These are phyloP conservation scores for Penicillium sp. DNA, from an alignment of 2,329 filamentous ascomycete species.

Conservation along the genomic window DNA sequence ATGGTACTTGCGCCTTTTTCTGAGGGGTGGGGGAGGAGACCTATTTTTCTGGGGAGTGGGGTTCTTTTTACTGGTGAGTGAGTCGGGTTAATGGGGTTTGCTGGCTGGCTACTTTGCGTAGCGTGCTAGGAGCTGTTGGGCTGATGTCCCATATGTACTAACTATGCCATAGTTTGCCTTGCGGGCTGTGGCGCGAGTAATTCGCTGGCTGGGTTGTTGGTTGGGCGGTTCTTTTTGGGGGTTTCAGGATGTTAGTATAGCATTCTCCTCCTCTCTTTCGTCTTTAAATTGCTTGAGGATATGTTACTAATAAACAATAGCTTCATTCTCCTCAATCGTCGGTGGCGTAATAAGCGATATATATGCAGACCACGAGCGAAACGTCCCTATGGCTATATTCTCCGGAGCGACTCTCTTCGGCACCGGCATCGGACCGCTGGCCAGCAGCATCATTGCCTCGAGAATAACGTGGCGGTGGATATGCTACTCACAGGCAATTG, in stretches of 20 bases:
- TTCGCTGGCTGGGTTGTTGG: background rate
- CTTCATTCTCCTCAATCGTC: constrained; percentile 78
- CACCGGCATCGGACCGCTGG: constrained; percentile 77
- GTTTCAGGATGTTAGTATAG: background rate
- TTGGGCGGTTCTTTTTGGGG: background rate
- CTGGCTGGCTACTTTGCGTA: background rate
- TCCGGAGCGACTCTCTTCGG: constrained; percentile 76
- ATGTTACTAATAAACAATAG: background rate
- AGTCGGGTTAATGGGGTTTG: background rate
- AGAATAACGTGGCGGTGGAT: constrained; percentile 79
- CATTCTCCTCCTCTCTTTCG: background rate
- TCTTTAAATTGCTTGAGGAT: background rate
- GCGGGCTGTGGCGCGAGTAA: background rate
- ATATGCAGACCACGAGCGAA: constrained; percentile 76
- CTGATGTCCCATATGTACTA: background rate
- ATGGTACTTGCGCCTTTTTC: constrained; percentile 3
- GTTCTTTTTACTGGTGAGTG: constrained; percentile 1
- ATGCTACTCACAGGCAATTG: constrained; percentile 83
- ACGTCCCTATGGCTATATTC: constrained; percentile 89
- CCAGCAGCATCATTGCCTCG: constrained; percentile 71
- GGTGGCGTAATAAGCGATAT: constrained; percentile 88
- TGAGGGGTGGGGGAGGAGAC: background rate
- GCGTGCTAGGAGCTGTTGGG: background rate
- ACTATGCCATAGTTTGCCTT: background rate
- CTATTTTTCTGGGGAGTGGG: background rate